A percentile compares a stretch with the other conserved stretches of the same genome.
Evolutionary conservation across 2,329 filamentous ascomycete genomes (phyloP).

Genomic region (Pseudogymnoascus sp.): DNA sequence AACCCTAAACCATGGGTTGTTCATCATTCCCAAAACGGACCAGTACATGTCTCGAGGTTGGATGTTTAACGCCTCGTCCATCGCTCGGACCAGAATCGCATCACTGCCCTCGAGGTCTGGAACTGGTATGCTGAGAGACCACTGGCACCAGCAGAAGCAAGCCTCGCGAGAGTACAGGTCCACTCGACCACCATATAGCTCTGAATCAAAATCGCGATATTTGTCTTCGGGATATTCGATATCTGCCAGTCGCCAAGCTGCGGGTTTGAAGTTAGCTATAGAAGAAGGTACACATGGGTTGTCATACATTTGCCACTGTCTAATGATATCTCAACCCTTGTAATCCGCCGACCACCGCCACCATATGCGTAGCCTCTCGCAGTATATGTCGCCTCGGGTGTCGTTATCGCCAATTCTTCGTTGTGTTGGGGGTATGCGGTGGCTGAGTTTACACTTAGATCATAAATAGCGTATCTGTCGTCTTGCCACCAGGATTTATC

Average conservation of each 20-base stretch:
- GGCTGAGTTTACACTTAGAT: constrained; percentile 79
- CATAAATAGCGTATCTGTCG: constrained; percentile 87
- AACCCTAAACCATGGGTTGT: constrained; percentile 87
- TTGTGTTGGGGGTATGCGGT: constrained; percentile 73
- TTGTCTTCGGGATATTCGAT: constrained; percentile 79
- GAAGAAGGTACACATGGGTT: neutral
- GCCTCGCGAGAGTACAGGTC: constrained; percentile 77
- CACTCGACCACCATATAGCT: constrained; percentile 66
- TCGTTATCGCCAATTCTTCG: constrained; percentile 49
- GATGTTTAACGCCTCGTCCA: constrained; percentile 82
- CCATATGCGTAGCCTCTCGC: constrained; percentile 79
- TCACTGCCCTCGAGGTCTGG: constrained; percentile 52
- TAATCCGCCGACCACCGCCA: constrained; percentile 76
- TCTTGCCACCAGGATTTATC: constrained; percentile 75
- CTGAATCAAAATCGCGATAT: constrained; percentile 58
- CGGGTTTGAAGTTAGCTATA: neutral
- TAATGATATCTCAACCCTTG: constrained; percentile 72
- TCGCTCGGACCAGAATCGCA: constrained; percentile 73
- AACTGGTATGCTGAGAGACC: constrained; percentile 62
- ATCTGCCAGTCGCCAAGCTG: constrained; percentile 62
- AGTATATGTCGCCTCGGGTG: constrained; percentile 47
- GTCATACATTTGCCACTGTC: constrained; percentile 59
- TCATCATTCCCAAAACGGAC: constrained; percentile 96
- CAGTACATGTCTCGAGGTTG: constrained; percentile 94
- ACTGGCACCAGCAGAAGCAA: constrained; percentile 89